These are phyloP conservation scores for Apiospora pterosperma DNA, from an alignment of 2,329 filamentous ascomycete species.

Conservation along the genomic window DNA sequence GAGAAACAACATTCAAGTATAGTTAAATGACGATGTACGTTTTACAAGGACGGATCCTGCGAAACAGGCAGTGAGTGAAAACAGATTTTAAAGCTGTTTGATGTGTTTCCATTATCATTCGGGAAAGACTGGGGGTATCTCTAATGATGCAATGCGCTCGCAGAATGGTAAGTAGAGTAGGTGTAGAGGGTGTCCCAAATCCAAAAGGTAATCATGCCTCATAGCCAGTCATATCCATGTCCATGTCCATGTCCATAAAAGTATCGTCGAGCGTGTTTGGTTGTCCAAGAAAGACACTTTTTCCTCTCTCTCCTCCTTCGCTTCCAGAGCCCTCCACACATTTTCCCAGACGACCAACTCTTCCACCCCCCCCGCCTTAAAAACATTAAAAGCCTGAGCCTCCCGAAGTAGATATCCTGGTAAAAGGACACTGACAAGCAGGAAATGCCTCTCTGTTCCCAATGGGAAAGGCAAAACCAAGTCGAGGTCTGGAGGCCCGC, in stretches of 20 bases:
- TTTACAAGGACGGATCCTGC: background rate
- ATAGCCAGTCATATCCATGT: slow-evolving; percentile 1
- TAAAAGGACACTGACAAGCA: background rate
- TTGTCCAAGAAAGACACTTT: slow-evolving; percentile 1
- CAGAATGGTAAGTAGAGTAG: background rate
- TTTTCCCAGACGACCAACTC: background rate
- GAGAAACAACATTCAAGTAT: background rate
- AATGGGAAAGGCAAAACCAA: slow-evolving; percentile 8
- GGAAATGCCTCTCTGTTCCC: slow-evolving; percentile 13
- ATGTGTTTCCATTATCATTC: slow-evolving; percentile 3
- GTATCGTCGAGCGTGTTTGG: background rate
- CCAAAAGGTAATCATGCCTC: slow-evolving; percentile 3
- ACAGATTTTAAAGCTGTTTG: background rate
- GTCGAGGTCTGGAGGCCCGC: slow-evolving; percentile 6
- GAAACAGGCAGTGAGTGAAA: background rate
- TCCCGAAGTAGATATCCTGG: background rate
- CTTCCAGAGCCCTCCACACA: slow-evolving; percentile 20
- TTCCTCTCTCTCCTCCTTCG: slow-evolving; percentile 8
- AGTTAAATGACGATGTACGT: no score
- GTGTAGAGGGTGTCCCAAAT: background rate
- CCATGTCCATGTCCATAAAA: background rate
- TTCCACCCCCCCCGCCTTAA: background rate
- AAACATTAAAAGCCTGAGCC: background rate
- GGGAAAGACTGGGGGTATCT: slow-evolving; percentile 12
- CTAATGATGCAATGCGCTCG: slow-evolving; percentile 7